A percentile compares a stretch with the other conserved stretches of the same genome.
Evolutionary conservation across 2,329 filamentous ascomycete species (phyloP).

Genomic region (Fusarium compactum): DNA sequence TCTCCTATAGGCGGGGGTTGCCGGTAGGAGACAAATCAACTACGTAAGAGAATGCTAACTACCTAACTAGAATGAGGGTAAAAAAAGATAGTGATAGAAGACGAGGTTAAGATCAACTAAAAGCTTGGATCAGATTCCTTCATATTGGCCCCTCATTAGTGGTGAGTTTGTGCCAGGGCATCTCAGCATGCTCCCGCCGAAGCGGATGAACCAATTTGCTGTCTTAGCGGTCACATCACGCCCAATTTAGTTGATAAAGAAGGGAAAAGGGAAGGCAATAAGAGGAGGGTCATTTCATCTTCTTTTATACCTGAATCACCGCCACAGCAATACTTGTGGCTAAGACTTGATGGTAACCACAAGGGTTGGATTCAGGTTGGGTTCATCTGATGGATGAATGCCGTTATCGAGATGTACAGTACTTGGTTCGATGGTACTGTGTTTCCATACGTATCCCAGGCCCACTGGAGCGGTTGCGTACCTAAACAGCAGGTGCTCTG

Average conservation of each 20-base stretch:
- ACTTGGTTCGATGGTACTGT: not conserved
- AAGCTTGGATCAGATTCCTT: constrained; percentile 70
- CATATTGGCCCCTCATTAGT: constrained; percentile 73
- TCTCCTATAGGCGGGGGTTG: not conserved
- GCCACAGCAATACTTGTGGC: constrained; percentile 8
- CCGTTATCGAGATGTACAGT: not conserved
- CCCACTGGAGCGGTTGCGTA: constrained; percentile 2
- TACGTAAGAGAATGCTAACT: constrained; percentile 3
- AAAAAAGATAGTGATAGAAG: not conserved
- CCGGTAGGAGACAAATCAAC: not conserved
- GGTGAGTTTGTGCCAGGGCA: constrained; percentile 73
- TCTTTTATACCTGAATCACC: constrained; percentile 13
- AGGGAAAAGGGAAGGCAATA: constrained; percentile 49
- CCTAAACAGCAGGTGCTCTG: not conserved
- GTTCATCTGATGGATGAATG: not conserved
- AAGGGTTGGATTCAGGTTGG: not conserved
- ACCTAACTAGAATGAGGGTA: constrained; percentile 1
- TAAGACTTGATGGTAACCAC: not conserved
- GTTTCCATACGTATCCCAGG: not conserved
- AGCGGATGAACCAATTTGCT: constrained; percentile 67
- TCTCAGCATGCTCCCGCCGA: constrained; percentile 71
- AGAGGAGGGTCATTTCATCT: not conserved
- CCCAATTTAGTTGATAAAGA: constrained; percentile 81
- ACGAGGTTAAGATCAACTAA: constrained; percentile 52
- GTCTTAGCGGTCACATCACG: constrained; percentile 75